Base-by-base conservation (phyloP, 768 basidiomycete genomes). In the Mycena filopes region DNA sequence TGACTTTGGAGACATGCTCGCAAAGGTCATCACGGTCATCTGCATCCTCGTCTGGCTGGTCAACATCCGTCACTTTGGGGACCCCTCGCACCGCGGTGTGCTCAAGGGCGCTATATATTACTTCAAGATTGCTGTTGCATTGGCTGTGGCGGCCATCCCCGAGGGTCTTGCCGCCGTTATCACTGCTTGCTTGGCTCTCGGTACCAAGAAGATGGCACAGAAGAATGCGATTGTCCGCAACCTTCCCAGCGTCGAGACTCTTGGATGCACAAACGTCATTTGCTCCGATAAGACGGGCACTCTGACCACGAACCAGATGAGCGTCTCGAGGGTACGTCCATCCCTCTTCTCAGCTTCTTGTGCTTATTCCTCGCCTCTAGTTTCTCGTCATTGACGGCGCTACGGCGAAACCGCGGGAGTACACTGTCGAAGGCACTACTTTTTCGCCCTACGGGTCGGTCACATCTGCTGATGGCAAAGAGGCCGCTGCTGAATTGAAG, bases 261-360 rank as follows among this genome's bases (percentile, higher is more conserved):
- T 99, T 9, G 97, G 97, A 1, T 96, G 96, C 81, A 98, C 96
- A 45, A 98, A 98, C 75, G 95, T 99, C 51, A 99, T 99, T 70
- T 99, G 97, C 77, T 96, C 95, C 4, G 97, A 99, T 81, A 99
- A 99, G 84, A 99, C 97, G 26, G 96, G 96, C 51, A 96, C 95
- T 36, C 74, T 98, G 73, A 98, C 96, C 12, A 98, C 95, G 16
- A 98, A 95, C 78, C 97, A 99, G 76, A 99, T 99, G 97, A 93
- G 94, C 71, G 94, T 98, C 25, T 91, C 94, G 33, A 87, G 83
- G 78, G 91, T 93, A 76, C 59, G 83, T 78, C 40, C 12, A 21
- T 1, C 21, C 15, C 36, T 26, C 16, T 42, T 12, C 9, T 20
- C 1, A 8, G 49, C 50, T 29, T 36, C 25, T 43, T 26, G 12